phyloP scores from a whole-genome alignment of 352 stramenopile species.

The Bremia lactucae region DNA sequence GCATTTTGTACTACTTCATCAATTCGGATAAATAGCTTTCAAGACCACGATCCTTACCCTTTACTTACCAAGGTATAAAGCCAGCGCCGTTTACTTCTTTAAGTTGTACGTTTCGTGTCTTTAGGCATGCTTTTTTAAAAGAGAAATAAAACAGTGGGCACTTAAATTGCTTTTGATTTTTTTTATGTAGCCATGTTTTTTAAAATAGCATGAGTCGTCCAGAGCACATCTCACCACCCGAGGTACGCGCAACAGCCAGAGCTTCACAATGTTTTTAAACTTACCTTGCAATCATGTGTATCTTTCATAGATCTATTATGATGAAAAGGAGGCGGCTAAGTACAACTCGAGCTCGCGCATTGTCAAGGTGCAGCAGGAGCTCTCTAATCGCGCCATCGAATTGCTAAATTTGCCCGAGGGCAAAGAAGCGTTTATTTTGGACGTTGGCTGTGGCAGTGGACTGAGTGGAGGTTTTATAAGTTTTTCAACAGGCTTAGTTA shows the following conservation, averaged over 20 bases:
- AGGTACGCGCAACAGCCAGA: slow-evolving; percentile 29
- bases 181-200: too few species aligned
- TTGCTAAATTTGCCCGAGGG: slow-evolving; percentile 89
- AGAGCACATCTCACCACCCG: slow-evolving; percentile 75
- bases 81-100: too few species aligned
- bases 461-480: slow-evolving; percentile 84
- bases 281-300: slow-evolving; percentile 1
- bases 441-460: slow-evolving; percentile 95
- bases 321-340: slow-evolving; percentile 88
- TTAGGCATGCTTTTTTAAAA: too few species aligned
- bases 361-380: slow-evolving; percentile 89
- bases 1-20: too few species aligned
- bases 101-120: too few species aligned
- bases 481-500: background rate
- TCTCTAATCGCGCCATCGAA: slow-evolving; percentile 95
- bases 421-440: slow-evolving; percentile 87
- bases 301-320: slow-evolving; percentile 82
- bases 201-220: slow-evolving; percentile 62
- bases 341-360: slow-evolving; percentile 90
- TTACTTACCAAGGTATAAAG: too few species aligned
- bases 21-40: too few species aligned
- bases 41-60: too few species aligned
- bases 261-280: background rate
- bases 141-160: too few species aligned
- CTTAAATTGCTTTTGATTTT: too few species aligned